Conservation (phyloP, 2,329 filamentous ascomycete genomes). For the Colletotrichum acutatum region DNA sequence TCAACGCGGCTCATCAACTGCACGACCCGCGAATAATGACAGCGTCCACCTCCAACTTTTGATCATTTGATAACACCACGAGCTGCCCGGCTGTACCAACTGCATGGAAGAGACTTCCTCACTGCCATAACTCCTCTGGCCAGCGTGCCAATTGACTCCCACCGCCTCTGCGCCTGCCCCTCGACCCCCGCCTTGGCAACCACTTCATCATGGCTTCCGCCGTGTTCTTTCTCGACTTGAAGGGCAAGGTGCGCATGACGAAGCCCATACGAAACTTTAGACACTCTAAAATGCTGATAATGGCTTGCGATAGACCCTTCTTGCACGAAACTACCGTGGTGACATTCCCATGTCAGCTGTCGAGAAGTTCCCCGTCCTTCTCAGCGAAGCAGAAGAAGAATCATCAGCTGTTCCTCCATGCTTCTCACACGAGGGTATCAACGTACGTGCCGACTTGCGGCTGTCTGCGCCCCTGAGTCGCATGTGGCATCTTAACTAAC, state of each 20-base stretch:
- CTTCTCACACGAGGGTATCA: slow-evolving; percentile 98
- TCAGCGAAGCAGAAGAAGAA: slow-evolving; percentile 99
- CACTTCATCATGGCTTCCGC: slow-evolving; percentile 86
- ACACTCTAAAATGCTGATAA: slow-evolving; percentile 36
- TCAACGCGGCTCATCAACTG: slow-evolving; percentile 9
- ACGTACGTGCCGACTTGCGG: slow-evolving; percentile 67
- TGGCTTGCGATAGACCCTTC: slow-evolving; percentile 77
- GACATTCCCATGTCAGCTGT: slow-evolving; percentile 99
- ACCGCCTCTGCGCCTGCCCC: slow-evolving; percentile 38
- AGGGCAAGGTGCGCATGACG: slow-evolving; percentile 84
- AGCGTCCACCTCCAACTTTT: not conserved
- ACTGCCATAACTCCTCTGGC: slow-evolving; percentile 38
- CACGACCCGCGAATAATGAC: slow-evolving; percentile 25
- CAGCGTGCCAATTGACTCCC: slow-evolving; percentile 42
- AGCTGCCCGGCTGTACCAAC: slow-evolving; percentile 9
- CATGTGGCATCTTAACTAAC: slow-evolving; percentile 34
- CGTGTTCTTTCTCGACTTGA: slow-evolving; percentile 97
- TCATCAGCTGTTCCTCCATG: slow-evolving; percentile 96
- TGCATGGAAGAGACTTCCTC: slow-evolving; percentile 22
- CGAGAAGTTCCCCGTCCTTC: slow-evolving; percentile 94
- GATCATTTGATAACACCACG: not conserved
- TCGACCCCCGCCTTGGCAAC: slow-evolving; percentile 40
- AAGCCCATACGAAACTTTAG: not conserved
- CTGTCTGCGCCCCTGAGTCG: slow-evolving; percentile 23
- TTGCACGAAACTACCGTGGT: slow-evolving; percentile 97